Evolutionary conservation across 2,329 filamentous ascomycete species (phyloP).

Genomic region (Pezicula neosporulosa): DNA sequence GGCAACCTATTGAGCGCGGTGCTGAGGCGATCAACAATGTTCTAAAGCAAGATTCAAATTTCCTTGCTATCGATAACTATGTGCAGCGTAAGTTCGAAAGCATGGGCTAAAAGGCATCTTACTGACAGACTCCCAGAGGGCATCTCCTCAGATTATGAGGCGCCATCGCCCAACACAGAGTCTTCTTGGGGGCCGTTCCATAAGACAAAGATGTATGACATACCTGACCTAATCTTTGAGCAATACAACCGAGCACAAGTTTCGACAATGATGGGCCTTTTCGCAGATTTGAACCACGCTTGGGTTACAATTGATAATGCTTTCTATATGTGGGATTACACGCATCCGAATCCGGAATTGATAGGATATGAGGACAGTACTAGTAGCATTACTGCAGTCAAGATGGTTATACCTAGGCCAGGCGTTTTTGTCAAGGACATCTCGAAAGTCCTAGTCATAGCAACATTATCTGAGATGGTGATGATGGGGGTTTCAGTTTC

Average conservation of each 20-base stretch:
- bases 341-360: slow-evolving; percentile 82
- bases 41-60: slow-evolving; percentile 72
- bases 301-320: slow-evolving; percentile 96
- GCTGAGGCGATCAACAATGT: slow-evolving; percentile 80
- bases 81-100: slow-evolving; percentile 68
- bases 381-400: slow-evolving; percentile 87
- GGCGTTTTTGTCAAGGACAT: slow-evolving; percentile 87
- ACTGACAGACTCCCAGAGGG: slow-evolving; percentile 58
- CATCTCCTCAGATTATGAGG: slow-evolving; percentile 86
- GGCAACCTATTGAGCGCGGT: slow-evolving; percentile 74
- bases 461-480: slow-evolving; percentile 80
- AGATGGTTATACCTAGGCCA: slow-evolving; percentile 76
- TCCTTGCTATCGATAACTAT: slow-evolving; percentile 86
- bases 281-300: slow-evolving; percentile 90
- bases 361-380: slow-evolving; percentile 89
- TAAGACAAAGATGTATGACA: slow-evolving; percentile 79
- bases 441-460: slow-evolving; percentile 83
- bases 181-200: slow-evolving; percentile 86
- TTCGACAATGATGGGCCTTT: slow-evolving; percentile 90
- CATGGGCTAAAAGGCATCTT: neutral
- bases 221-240: slow-evolving; percentile 88
- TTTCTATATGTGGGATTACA: slow-evolving; percentile 97
- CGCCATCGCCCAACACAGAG: slow-evolving; percentile 54
- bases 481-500: slow-evolving; percentile 79
- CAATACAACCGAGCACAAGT: slow-evolving; percentile 87